Evolutionary conservation across 73 alveolate species (phyloP), one percentile per base, ranked within the genome.

Genomic region (Paramecium primaurelia): DNA sequence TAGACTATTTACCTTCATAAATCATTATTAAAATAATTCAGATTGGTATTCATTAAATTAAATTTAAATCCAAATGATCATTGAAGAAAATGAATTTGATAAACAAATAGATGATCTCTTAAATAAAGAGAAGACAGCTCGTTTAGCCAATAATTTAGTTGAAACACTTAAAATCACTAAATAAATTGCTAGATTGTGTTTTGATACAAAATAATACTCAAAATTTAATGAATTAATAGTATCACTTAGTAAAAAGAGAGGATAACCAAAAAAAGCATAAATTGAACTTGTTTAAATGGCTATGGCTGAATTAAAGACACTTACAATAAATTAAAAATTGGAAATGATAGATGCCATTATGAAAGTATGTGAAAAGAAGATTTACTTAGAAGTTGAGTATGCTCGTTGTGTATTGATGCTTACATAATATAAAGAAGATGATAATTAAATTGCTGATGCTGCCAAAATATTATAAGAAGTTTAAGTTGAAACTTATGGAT

Each of bases 401-500:
- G 99, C 99, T 34, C 80, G 97, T 47, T 86, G 95, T 45, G 94
- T 97, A 18, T 93, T 92, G 45, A 38, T 73, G 88, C 73, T 93
- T 47, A 88, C 98, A 18, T 95, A 97, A 92, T 92, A 93, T 94
- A 92, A 96, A 37, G 97, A 95, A 59, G 96, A 92, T 64, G 97
- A 97, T 91, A 96, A 96, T 18, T 60, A 97, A 85, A 83, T 95
- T 18, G 98, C 93, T 30, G 98, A 97, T 73, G 99, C 99, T 8
- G 97, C 99, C 1, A 94, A 93, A 84, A 94, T 95, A 54, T 93
- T 97, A 45, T 96, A 97, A 90, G 99, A 97, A 92, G 99, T 97
- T 12, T 95, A 97, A 92, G 96, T 97, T 71, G 99, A 97, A 89
- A 97, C 99, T 14, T 97, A 97, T 92, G 99, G 99, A 9, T 97